Evolutionary conservation across 2,329 filamentous ascomycete genomes (phyloP).

Genomic region (Colletotrichum agaves): DNA sequence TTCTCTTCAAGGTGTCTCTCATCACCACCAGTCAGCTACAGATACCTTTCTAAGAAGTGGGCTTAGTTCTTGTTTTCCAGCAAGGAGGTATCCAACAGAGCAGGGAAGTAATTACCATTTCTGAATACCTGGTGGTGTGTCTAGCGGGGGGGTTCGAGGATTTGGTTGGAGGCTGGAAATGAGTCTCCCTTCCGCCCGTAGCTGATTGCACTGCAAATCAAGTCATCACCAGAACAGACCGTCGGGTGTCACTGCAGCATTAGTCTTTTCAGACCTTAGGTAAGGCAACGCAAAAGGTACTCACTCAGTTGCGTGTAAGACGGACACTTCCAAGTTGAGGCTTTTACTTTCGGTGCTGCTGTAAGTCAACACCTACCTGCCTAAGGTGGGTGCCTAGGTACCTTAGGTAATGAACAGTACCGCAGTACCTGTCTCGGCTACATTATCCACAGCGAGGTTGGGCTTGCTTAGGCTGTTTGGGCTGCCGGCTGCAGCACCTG

Average conservation of each 20-base stretch:
- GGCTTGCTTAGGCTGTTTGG: slow-evolving; percentile 27
- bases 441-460: slow-evolving; percentile 19
- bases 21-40: background rate
- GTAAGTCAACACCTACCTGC: background rate
- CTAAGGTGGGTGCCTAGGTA: too few species aligned
- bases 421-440: slow-evolving; percentile 30
- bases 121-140: background rate
- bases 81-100: background rate
- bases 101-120: background rate
- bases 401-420: too few species aligned
- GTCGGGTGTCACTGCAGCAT: slow-evolving; percentile 18
- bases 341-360: too few species aligned
- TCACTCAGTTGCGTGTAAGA: background rate
- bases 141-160: background rate
- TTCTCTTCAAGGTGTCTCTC: too few species aligned
- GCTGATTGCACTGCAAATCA: background rate
- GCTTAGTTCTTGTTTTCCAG: background rate
- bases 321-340: too few species aligned
- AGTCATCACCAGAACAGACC: background rate
- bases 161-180: background rate
- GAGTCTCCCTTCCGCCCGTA: background rate
- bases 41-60: background rate
- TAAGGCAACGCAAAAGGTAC: background rate
- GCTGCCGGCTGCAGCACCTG: slow-evolving; percentile 3
- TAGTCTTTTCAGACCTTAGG: background rate